Percentiles rank a stretch among this genome's conserved stretches.
Evolutionary conservation across 257 asterid species (phyloP).

Genomic region (Craterostigma plantagineum): DNA sequence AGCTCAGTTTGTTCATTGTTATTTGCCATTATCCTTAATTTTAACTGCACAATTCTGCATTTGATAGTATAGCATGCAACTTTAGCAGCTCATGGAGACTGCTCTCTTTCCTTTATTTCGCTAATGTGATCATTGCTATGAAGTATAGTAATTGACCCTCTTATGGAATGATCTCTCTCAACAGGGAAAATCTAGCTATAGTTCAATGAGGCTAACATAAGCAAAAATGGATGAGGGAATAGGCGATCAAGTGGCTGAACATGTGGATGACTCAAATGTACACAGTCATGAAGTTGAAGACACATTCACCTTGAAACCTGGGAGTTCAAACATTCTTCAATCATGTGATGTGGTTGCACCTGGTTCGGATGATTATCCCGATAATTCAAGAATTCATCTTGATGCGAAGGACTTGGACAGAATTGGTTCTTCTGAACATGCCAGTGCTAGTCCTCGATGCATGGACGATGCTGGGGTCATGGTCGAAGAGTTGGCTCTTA

Average conservation of each 20-base stretch:
- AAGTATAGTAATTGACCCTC: too few species aligned
- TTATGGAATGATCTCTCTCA: too few species aligned
- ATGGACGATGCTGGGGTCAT: slow-evolving; percentile 44
- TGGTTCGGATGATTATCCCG: slow-evolving; percentile 22
- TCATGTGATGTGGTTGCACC: slow-evolving; percentile 55
- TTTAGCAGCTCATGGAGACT: too few species aligned
- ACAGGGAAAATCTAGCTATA: slow-evolving; percentile 7
- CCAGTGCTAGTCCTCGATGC: slow-evolving; percentile 73
- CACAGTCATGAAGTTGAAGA: slow-evolving; percentile 34
- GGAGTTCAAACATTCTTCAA: slow-evolving; percentile 37
- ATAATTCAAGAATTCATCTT: slow-evolving; percentile 28
- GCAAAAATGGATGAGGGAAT: slow-evolving; percentile 26
- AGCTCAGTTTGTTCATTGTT: too few species aligned
- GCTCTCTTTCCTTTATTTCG: too few species aligned
- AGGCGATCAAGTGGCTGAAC: slow-evolving; percentile 25
- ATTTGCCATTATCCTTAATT: too few species aligned
- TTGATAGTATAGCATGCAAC: too few species aligned
- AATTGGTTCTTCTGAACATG: slow-evolving; percentile 73
- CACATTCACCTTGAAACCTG: slow-evolving; percentile 31
- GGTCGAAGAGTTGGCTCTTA: slow-evolving; percentile 68
- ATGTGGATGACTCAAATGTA: slow-evolving; percentile 23
- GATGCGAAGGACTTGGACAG: too few species aligned
- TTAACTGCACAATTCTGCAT: too few species aligned
- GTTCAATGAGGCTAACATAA: too few species aligned
- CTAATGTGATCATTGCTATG: too few species aligned